A percentile compares a stretch with the other conserved stretches of the same genome.
Conservation (phyloP, 192 early-diverging fungal genomes). For the Lobosporangium transversale region DNA sequence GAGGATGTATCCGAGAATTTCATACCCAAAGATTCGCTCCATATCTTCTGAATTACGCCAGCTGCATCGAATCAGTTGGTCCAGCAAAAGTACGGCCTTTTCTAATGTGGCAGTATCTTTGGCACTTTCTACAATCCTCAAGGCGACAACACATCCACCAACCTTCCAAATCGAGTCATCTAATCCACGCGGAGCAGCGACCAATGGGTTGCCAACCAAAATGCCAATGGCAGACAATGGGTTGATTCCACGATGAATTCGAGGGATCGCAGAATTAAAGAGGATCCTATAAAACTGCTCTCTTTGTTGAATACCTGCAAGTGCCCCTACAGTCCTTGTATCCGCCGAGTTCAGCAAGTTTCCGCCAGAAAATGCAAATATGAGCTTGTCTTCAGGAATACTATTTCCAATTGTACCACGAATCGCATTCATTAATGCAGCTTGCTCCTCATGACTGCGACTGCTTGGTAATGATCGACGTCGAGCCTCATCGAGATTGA, state of each 20-base stretch:
- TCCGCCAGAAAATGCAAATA: slow-evolving; percentile 67
- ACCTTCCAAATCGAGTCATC: slow-evolving; percentile 78
- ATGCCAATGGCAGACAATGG: slow-evolving; percentile 52
- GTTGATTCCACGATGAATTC: slow-evolving; percentile 59
- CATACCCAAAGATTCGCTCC: slow-evolving; percentile 74
- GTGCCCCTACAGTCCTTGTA: slow-evolving; percentile 42
- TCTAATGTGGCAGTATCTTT: slow-evolving; percentile 64
- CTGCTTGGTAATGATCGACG: slow-evolving; percentile 50
- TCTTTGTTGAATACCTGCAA: slow-evolving; percentile 35
- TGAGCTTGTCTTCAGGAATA: slow-evolving; percentile 70
- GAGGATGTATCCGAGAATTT: slow-evolving; percentile 69
- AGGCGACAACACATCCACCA: slow-evolving; percentile 71
- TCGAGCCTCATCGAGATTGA: slow-evolving; percentile 57
- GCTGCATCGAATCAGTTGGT: slow-evolving; percentile 67
- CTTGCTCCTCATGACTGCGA: slow-evolving; percentile 57
- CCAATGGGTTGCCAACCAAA: slow-evolving; percentile 63
- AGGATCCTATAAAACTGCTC: slow-evolving; percentile 53
- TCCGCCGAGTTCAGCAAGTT: slow-evolving; percentile 57
- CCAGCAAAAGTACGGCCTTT: slow-evolving; percentile 63
- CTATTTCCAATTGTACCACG: slow-evolving; percentile 57
- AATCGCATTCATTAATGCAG: slow-evolving; percentile 63
- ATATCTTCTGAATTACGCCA: slow-evolving; percentile 81
- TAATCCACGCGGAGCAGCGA: slow-evolving; percentile 66
- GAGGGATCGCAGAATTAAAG: slow-evolving; percentile 66
- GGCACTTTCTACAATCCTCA: slow-evolving; percentile 68